A percentile compares a stretch with the other conserved stretches of the same genome.
These are phyloP conservation scores for Candida freyschussii DNA, from an alignment of 1,139 yeast genomes.

Conservation along the genomic window DNA sequence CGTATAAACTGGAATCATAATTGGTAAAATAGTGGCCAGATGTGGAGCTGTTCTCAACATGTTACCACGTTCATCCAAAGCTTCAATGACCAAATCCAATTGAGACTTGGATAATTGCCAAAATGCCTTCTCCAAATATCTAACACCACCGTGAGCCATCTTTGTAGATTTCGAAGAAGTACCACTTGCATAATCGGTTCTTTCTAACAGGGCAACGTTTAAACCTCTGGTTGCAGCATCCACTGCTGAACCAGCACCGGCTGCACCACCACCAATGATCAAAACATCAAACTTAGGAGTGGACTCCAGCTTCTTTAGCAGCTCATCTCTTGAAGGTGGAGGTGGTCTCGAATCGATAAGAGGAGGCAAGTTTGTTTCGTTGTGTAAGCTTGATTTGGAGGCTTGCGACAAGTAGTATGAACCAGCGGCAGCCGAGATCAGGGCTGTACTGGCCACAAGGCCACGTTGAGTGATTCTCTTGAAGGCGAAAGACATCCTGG, in stretches of 20 bases:
- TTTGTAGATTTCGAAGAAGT: conserved; percentile 95
- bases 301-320: conserved; percentile 34
- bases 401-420: conserved; percentile 12
- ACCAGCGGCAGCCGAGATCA: conserved; percentile 21
- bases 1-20: conserved; percentile 90
- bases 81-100: conserved; percentile 88
- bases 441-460: conserved; percentile 19
- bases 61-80: conserved; percentile 86
- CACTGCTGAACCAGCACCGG: conserved; percentile 89
- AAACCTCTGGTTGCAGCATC: conserved; percentile 91
- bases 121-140: conserved; percentile 92
- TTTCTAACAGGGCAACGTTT: conserved; percentile 82
- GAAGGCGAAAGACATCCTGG: conserved; percentile 25
- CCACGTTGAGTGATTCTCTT: conserved; percentile 23
- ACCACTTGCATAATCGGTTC: conserved; percentile 85
- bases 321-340: conserved; percentile 38
- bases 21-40: conserved; percentile 79
- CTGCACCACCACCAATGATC: conserved; percentile 94
- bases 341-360: conserved; percentile 24
- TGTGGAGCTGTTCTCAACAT: conserved; percentile 93
- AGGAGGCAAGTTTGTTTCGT: conserved; percentile 22
- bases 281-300: conserved; percentile 69
- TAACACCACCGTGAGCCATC: conserved; percentile 96
- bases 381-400: conserved; percentile 9
- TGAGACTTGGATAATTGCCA: conserved; percentile 88